Conservation (phyloP, 352 stramenopile genomes). For the Thalassiosira allenii region DNA sequence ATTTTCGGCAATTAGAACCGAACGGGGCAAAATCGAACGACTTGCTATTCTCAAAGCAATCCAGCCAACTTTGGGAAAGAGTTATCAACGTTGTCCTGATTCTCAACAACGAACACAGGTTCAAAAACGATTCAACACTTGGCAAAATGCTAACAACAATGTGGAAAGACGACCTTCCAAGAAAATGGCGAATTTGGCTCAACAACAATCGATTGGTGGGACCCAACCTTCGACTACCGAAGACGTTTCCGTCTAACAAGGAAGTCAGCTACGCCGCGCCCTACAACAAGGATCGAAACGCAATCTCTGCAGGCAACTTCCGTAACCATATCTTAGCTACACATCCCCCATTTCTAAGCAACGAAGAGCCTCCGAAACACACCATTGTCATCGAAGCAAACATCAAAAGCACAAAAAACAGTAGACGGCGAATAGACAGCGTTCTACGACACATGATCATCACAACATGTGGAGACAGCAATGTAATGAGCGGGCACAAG, state of each 20-base stretch:
- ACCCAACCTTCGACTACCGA: neutral
- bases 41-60: constrained; percentile 20
- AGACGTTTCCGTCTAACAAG: neutral
- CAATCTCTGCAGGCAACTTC: constrained; percentile 12
- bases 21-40: constrained; percentile 8
- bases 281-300: constrained; percentile 15
- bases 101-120: constrained; percentile 45
- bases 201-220: constrained; percentile 24
- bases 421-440: neutral
- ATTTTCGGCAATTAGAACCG: constrained; percentile 57
- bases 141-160: constrained; percentile 41
- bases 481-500: neutral
- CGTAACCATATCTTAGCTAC: constrained; percentile 17
- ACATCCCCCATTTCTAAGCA: neutral
- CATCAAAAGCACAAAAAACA: constrained; percentile 14
- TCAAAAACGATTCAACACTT: constrained; percentile 51
- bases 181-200: neutral
- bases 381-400: constrained; percentile 31
- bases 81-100: constrained; percentile 37
- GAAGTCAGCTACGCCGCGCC: neutral
- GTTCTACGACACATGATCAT: neutral
- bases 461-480: constrained; percentile 13
- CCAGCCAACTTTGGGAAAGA: neutral
- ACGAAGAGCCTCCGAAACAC: constrained; percentile 19
- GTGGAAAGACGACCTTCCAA: constrained; percentile 9